Evolutionary conservation across 2,329 filamentous ascomycete species (phyloP), one percentile per base, ranked within the genome.

Genomic region (Epicoccum sorghinum): DNA sequence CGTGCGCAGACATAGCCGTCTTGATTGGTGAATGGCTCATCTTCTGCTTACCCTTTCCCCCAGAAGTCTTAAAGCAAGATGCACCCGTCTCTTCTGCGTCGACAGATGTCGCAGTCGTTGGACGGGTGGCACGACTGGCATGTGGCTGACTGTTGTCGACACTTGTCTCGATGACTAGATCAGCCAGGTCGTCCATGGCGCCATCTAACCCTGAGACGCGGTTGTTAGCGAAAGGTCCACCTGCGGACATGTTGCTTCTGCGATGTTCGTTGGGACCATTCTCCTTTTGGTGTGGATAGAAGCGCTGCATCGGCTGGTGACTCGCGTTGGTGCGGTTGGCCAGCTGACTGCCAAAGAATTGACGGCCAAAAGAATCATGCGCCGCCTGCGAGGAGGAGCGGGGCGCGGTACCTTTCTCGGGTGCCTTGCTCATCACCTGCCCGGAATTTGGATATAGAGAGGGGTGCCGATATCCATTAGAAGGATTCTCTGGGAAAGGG

Each of bases 111-210:
- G 40, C 7, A 7, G 24, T 36, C 6, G 30, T 36, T 24, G 58
- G 54, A 12, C 43, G 49, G 4, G 50, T 40, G 4, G 48, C 38
- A 12, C 55, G 59, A 4, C 42, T 46, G 14, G 43, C 57, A 14
- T 35, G 44, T 24, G 59, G 56, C 24, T 46, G 43, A 32, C 48
- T 35, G 10, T 66, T 60, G 29, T 59, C 57, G 42, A 61, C 27
- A 6, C 55, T 46, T 12, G 58, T 63, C 36, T 68, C 62, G 22
- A 58, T 41, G 14, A 67, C 57, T 51, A 75, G 52, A 12, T 70
- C 72, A 29, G 65, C 65, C 30, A 75, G 52, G 38, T 76, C 74
- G 40, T 76, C 74, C 70, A 74, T 70, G 7, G 73, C 70, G 30
- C 74, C 74, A 51, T 76, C 73, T 43, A 74, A 61, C 22, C 70